Conservation (phyloP, 202 grass and related monocot species). For the Eragrostis tef region DNA sequence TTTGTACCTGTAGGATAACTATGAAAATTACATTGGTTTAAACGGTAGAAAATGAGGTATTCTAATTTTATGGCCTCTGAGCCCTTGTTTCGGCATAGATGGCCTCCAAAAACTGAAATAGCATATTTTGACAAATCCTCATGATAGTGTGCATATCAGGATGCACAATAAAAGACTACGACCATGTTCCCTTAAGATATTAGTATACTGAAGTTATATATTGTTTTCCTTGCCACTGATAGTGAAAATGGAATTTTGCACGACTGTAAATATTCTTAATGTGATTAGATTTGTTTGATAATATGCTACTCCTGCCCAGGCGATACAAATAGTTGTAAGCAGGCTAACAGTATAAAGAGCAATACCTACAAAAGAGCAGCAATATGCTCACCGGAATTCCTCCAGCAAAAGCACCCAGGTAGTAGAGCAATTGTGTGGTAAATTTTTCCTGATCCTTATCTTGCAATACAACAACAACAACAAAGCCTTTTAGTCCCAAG, state of each 20-base stretch:
- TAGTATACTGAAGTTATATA: background rate
- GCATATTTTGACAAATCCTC: too few species aligned
- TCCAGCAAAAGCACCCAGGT: slow-evolving; percentile 84
- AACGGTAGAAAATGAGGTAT: too few species aligned
- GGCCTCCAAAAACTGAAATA: too few species aligned
- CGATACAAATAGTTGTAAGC: slow-evolving; percentile 42
- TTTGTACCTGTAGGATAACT: background rate
- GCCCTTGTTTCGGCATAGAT: too few species aligned
- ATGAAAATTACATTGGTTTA: background rate
- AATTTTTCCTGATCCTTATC: slow-evolving; percentile 97
- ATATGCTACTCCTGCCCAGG: slow-evolving; percentile 14
- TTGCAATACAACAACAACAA: slow-evolving; percentile 59
- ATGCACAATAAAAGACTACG: background rate
- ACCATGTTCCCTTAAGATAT: background rate
- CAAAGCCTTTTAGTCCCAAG: background rate
- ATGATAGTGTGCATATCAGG: too few species aligned
- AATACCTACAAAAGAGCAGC: slow-evolving; percentile 91
- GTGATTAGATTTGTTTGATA: background rate
- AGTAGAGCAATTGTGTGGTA: slow-evolving; percentile 86
- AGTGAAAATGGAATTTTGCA: background rate
- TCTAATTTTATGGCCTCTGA: background rate
- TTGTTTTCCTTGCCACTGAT: background rate
- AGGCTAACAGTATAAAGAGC: slow-evolving; percentile 60
- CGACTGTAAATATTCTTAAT: background rate
- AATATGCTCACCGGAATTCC: slow-evolving; percentile 99